Evolutionary conservation across 768 basidiomycete genomes (phyloP).

Genomic region (Russula griseocarnosa): DNA sequence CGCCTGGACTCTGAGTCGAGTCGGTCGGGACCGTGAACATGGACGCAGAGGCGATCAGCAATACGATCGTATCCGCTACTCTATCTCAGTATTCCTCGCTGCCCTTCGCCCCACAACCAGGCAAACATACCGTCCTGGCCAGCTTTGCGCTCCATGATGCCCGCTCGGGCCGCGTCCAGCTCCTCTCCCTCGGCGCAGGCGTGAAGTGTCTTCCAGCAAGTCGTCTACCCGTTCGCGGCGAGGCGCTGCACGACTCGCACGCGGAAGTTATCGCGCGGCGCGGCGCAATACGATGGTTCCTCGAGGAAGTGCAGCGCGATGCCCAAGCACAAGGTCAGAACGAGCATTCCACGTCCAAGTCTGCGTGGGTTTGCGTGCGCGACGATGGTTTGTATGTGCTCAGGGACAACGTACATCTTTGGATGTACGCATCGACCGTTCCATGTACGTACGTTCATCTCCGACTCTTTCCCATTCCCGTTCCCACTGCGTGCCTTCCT

Average conservation of each 20-base stretch:
- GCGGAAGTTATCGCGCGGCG: slow-evolving; percentile 90
- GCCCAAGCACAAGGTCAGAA: slow-evolving; percentile 25
- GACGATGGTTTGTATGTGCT: slow-evolving; percentile 45
- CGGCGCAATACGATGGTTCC: slow-evolving; percentile 71
- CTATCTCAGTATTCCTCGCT: slow-evolving; percentile 45
- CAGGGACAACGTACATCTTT: slow-evolving; percentile 45
- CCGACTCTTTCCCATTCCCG: no score
- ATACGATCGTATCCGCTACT: slow-evolving; percentile 38
- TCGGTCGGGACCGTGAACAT: not conserved
- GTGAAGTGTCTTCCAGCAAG: slow-evolving; percentile 75
- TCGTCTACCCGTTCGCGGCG: slow-evolving; percentile 62
- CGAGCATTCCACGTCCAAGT: not conserved
- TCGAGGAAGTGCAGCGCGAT: slow-evolving; percentile 58
- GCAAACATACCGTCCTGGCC: slow-evolving; percentile 64
- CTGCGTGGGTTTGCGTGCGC: slow-evolving; percentile 43
- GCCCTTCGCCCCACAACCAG: slow-evolving; percentile 47
- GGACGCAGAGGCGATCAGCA: slow-evolving; percentile 23
- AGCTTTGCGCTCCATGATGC: slow-evolving; percentile 47
- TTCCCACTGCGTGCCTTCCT: not conserved
- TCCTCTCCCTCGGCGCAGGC: slow-evolving; percentile 75
- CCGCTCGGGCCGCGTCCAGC: slow-evolving; percentile 38
- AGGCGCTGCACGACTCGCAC: slow-evolving; percentile 83
- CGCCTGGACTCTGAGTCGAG: no score
- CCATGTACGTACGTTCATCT: slow-evolving; percentile 43
- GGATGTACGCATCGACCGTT: slow-evolving; percentile 74